phyloP scores from a whole-genome alignment of 2,329 filamentous ascomycete species.

The Stagonosporopsis chrysanthemi region DNA sequence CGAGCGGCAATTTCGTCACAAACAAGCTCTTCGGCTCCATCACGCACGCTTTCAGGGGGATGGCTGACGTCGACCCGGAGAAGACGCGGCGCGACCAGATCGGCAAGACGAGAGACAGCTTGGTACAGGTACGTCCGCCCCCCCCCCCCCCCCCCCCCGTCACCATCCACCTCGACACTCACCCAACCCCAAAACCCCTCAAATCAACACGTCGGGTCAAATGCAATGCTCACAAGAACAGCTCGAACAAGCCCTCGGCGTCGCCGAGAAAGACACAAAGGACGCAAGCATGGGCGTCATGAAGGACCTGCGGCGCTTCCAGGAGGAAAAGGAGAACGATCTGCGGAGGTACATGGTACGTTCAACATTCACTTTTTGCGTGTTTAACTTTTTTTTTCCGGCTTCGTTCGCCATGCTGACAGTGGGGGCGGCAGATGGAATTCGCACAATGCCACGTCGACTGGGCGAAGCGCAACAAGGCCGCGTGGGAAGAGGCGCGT shows the following conservation, averaged over 20 bases:
- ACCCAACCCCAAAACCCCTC: background rate
- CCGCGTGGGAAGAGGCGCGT: constrained; percentile 91
- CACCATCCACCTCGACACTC: no score
- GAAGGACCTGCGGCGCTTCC: constrained; percentile 90
- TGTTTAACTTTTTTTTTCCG: no score
- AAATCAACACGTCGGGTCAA: background rate
- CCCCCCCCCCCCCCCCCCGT: background rate
- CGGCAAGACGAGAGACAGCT: constrained; percentile 90
- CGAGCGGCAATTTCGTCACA: constrained; percentile 85
- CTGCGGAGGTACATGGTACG: constrained; percentile 93
- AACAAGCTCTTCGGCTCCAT: constrained; percentile 93
- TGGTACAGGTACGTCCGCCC: constrained; percentile 63
- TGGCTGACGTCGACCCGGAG: constrained; percentile 95
- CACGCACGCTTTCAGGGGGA: constrained; percentile 93
- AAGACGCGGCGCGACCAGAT: constrained; percentile 90
- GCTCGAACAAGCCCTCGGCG: constrained; percentile 88
- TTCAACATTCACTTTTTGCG: background rate
- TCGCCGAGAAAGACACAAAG: constrained; percentile 88
- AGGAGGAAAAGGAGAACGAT: constrained; percentile 94
- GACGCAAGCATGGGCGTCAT: constrained; percentile 89
- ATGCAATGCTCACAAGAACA: constrained; percentile 54
- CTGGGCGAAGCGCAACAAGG: constrained; percentile 90
- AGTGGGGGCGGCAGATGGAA: constrained; percentile 67
- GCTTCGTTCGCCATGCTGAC: no score
- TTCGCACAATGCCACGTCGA: constrained; percentile 93